These are phyloP conservation scores for Phytopythium oedochilum DNA, from an alignment of 352 stramenopile species.

Conservation along the genomic window DNA sequence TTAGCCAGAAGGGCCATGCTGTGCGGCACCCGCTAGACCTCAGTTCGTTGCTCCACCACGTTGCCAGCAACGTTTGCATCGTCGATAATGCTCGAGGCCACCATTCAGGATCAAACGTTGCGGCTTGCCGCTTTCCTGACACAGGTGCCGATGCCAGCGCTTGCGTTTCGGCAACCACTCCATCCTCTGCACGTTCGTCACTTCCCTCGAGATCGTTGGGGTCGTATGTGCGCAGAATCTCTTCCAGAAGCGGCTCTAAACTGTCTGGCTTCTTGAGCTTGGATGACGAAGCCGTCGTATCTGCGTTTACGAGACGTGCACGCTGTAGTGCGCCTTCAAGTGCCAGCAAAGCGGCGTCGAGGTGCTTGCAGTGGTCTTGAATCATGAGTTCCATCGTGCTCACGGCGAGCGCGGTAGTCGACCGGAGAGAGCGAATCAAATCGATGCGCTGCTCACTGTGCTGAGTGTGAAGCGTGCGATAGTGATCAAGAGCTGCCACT, in stretches of 20 bases:
- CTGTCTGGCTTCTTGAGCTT: background rate
- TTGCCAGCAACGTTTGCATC: background rate
- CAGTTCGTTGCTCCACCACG: background rate
- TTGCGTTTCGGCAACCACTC: background rate
- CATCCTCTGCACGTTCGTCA: background rate
- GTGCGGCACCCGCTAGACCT: background rate
- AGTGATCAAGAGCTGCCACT: constrained; percentile 10
- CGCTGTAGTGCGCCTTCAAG: constrained; percentile 7
- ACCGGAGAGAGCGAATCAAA: constrained; percentile 23
- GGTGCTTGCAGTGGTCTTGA: constrained; percentile 42
- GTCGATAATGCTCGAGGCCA: background rate
- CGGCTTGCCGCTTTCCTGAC: background rate
- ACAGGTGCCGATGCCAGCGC: background rate
- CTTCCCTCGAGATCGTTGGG: background rate
- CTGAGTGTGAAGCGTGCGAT: constrained; percentile 24
- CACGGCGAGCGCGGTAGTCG: constrained; percentile 31
- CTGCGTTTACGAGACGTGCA: background rate
- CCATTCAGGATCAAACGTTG: background rate
- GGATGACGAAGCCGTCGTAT: background rate
- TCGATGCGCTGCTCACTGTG: constrained; percentile 27
- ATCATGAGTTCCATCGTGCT: constrained; percentile 64
- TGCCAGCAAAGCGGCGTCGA: constrained; percentile 12
- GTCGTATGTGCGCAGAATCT: background rate
- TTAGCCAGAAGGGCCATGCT: background rate
- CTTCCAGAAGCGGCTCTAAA: background rate